Base-by-base conservation (phyloP, 305 asterid species). In the Caryopteris hybrid region DNA sequence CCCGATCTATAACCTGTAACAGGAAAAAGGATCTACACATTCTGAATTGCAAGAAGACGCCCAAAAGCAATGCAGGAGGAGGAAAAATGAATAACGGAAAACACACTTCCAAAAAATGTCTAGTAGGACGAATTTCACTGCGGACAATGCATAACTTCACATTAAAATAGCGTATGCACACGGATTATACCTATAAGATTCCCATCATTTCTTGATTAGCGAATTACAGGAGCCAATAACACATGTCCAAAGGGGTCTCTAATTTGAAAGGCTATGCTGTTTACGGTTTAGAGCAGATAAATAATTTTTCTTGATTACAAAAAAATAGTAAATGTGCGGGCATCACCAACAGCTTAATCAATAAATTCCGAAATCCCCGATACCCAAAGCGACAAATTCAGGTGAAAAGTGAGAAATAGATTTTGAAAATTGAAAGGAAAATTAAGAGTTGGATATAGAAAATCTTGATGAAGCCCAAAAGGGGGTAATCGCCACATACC, bases 1-100 rank as follows among this genome's bases (percentile, higher is more conserved):
- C 82, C 82, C 79, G 62, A 64, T 72, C 75, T 58, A 76, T 43
- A 69, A 51, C 68, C 95, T 83, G 81, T 62, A 55, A 65, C 73
- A 59, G 48, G 34, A 66, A 65, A 68, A 51, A n/a, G 20, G 47
- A 47, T 54, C 23, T 22, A 41, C 50, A 68, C 27, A 16, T 62
- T 38, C 51, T 17, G 27, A 60, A 67, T 62, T 39, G 58, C 63
- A 48, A 42, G 46, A 17, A 53, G 68, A 41, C 41, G 36, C 43
- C 51, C 17, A 54, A 41, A 69, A 62, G 48, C 54, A n/a, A n/a
- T n/a, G n/a, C n/a, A n/a, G n/a, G n/a, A n/a, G 10, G 38, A 50
- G 36, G 3, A 5, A 31, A 8, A 31, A 5, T 3, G 6, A 31
- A 31, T 31, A 31, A 1, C 6, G 6, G 7, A 31, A 31, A 3